Evolutionary conservation across 2,329 filamentous ascomycete species (phyloP).

Genomic region (Neofusicoccum kwambonambiense): DNA sequence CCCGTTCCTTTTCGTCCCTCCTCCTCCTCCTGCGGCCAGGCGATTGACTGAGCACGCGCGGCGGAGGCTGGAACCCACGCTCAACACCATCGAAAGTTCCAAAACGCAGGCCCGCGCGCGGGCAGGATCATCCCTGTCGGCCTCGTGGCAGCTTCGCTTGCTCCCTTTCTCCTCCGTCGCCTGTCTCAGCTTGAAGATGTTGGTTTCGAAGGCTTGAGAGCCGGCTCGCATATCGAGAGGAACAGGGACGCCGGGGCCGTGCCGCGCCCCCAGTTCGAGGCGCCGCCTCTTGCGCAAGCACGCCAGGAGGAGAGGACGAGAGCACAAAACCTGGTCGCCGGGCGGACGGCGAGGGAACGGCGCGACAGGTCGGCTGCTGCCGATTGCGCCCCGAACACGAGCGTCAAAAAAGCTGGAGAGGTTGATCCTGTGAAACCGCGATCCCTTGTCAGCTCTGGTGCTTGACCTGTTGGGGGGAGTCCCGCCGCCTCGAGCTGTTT

Average conservation of each 20-base stretch:
- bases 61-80: too few relatives aligned
- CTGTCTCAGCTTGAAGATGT: background rate
- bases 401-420: background rate
- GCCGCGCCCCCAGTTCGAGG: background rate
- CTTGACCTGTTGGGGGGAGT: background rate
- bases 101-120: background rate
- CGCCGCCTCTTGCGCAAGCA: background rate
- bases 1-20: too few relatives aligned
- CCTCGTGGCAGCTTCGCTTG: conserved; percentile 7
- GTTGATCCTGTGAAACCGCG: background rate
- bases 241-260: background rate
- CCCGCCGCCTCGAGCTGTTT: background rate
- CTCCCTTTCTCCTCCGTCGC: background rate
- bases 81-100: background rate
- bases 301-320: background rate
- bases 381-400: background rate
- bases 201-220: background rate
- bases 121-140: background rate
- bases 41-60: too few relatives aligned
- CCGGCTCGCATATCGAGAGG: background rate
- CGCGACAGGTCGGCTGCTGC: background rate
- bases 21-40: too few relatives aligned
- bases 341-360: background rate
- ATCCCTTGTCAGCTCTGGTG: background rate
- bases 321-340: background rate